Evolutionary conservation across 148 eudicot species (phyloP), one percentile per base, ranked within the genome.

Genomic region (Fagopyrum tataricum): DNA sequence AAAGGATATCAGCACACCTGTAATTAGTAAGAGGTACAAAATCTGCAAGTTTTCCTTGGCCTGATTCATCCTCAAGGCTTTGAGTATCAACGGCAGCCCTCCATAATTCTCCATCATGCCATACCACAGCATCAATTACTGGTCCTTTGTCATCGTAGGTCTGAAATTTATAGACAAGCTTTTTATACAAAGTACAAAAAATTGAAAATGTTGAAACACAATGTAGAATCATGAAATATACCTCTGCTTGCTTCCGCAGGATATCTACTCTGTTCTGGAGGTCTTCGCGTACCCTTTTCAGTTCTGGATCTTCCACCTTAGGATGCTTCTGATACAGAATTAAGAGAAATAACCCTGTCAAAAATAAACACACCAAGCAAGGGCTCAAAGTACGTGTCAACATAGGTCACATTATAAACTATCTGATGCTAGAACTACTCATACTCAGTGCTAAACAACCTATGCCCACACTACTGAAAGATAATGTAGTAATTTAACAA

Each of bases 91-190:
- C 82, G 76, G 99, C 96, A 79, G 85, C 96, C 82, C 97, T 90
- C 99, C 99, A 95, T 49, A 86, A 52, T 69, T 91, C 91, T 76
- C 97, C 99, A 85, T 95, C 99, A 85, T 95, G 87, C 99, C 99
- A 95, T 66, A 95, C 96, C 78, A 95, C 99, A 87, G 91, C 99
- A 84, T 95, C 97, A 76, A 95, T 87, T 72, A 92, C 81, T 67
- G 99, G 99, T 46, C 99, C 99, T 79, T 95, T 92, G 84, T 95
- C 99, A 73, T 95, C 94, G 73, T 92, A 90, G 85, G 82, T 84
- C 99, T 95, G 75, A 56, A 72, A 78, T 47, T 71, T 51, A 75
- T 17, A 46, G 47, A 55, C 58, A 9, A 41, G 72, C 67, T 73
- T 75, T 66, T 73, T 37, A 74, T 51, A 77, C 69, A 26, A 11